Conservation (phyloP, 805 yeast species). For the Suhomyces sp. region DNA sequence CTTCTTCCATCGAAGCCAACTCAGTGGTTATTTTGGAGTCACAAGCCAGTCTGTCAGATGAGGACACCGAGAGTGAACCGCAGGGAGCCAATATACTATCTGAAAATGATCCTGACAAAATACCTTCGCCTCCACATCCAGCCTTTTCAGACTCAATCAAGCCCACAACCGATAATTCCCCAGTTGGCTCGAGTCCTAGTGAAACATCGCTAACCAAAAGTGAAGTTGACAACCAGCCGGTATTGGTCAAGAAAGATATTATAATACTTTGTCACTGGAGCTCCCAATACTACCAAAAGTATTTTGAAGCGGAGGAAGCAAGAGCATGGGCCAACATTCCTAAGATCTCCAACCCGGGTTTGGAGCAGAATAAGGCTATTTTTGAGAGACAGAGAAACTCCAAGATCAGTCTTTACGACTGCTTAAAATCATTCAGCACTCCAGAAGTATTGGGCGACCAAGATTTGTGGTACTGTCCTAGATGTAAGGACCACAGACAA, state of each 20-base stretch:
- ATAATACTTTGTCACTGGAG: constrained; percentile 67
- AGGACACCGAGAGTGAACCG: constrained; percentile 27
- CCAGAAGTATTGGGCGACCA: constrained; percentile 85
- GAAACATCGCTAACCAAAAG: neutral
- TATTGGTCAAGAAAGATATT: constrained; percentile 19
- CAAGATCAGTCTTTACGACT: constrained; percentile 56
- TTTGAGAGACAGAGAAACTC: constrained; percentile 45
- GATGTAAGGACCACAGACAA: constrained; percentile 82
- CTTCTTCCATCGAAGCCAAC: neutral
- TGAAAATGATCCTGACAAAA: constrained; percentile 10
- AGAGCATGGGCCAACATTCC: constrained; percentile 54
- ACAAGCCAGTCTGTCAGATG: constrained; percentile 23
- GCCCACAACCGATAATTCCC: constrained; percentile 19
- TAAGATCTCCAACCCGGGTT: constrained; percentile 48
- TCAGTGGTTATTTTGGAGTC: neutral
- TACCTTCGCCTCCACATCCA: constrained; percentile 14
- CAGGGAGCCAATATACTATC: constrained; percentile 13
- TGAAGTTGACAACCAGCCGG: constrained; percentile 14
- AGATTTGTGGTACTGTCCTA: constrained; percentile 92
- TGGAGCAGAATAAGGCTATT: constrained; percentile 45
- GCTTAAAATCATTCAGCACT: constrained; percentile 68
- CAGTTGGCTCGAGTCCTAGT: constrained; percentile 6
- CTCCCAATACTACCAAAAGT: constrained; percentile 42
- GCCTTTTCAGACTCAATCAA: constrained; percentile 17
- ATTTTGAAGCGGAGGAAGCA: constrained; percentile 49